Evolutionary conservation across 208 protist species (phyloP).

Genomic region (Acanthamoeba polyphaga): DNA sequence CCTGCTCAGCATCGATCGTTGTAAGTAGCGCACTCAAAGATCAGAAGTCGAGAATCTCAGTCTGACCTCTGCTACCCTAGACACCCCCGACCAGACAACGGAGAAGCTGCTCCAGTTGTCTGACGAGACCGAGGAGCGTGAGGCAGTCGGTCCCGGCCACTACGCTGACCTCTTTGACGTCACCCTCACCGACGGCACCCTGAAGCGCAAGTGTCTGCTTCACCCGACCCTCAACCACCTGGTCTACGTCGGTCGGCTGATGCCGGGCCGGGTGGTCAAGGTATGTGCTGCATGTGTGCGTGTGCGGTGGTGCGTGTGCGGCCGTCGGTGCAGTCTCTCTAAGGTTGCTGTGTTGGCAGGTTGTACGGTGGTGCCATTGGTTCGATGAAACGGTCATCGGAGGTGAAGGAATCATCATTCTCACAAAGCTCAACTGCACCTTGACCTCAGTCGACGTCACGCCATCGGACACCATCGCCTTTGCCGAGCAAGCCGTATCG

Average conservation of each 20-base stretch:
- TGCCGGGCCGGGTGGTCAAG: not conserved
- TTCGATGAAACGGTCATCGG: conserved; percentile 72
- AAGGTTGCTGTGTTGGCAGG: not conserved
- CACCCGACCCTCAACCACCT: conserved; percentile 60
- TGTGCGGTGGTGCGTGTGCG: too few species aligned
- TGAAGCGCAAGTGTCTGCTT: conserved; percentile 60
- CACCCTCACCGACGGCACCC: conserved; percentile 24
- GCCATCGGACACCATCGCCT: not conserved
- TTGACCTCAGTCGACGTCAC: not conserved
- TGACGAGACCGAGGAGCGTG: not conserved
- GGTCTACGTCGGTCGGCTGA: conserved; percentile 15
- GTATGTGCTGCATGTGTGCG: not conserved
- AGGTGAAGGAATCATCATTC: conserved; percentile 31
- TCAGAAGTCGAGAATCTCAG: too few species aligned
- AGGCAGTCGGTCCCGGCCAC: not conserved
- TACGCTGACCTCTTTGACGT: conserved; percentile 60
- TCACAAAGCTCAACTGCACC: not conserved
- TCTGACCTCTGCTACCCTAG: not conserved
- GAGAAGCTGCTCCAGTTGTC: not conserved
- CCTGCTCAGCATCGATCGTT: not conserved
- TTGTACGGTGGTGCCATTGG: conserved; percentile 5
- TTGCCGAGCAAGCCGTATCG: not conserved
- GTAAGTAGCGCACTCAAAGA: not conserved
- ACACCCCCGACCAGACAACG: not conserved
- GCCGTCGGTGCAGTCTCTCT: not conserved